phyloP scores from a whole-genome alignment of 306 rosid species.

The Rosa lucieae region DNA sequence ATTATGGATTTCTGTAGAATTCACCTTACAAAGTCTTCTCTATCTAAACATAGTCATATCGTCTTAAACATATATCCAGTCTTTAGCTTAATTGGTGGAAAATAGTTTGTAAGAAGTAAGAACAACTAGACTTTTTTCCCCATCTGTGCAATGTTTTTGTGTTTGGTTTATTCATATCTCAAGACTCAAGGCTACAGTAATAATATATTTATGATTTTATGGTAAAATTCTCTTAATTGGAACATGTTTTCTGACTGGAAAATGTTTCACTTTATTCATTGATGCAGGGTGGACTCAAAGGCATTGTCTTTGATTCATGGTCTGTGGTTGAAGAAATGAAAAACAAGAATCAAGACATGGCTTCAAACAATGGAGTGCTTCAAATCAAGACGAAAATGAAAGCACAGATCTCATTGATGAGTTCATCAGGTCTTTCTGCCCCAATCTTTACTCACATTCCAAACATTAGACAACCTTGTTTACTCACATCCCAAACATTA shows the following conservation, averaged over 20 bases:
- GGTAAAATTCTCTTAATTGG: background rate
- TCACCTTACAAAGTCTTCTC: background rate
- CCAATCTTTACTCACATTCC: constrained; percentile 25
- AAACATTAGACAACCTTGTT: constrained; percentile 20
- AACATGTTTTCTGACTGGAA: background rate
- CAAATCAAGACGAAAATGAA: background rate
- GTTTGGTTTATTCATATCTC: background rate
- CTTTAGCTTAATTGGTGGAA: background rate
- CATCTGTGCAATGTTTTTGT: background rate
- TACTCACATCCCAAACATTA: constrained; percentile 39
- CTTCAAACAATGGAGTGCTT: constrained; percentile 5
- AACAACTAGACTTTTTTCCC: background rate
- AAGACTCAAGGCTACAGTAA: background rate
- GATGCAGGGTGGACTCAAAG: constrained; percentile 17
- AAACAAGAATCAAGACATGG: constrained; percentile 18
- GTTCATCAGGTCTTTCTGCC: constrained; percentile 13
- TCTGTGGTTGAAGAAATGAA: background rate
- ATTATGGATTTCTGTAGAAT: background rate
- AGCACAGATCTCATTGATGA: background rate
- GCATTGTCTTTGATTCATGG: background rate
- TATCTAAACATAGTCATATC: background rate
- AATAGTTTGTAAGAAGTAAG: background rate
- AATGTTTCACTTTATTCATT: background rate
- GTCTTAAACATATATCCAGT: background rate
- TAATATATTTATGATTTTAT: background rate